Base-by-base conservation (phyloP, 192 early-diverging fungal genomes). In the Entrophospora sp. region DNA sequence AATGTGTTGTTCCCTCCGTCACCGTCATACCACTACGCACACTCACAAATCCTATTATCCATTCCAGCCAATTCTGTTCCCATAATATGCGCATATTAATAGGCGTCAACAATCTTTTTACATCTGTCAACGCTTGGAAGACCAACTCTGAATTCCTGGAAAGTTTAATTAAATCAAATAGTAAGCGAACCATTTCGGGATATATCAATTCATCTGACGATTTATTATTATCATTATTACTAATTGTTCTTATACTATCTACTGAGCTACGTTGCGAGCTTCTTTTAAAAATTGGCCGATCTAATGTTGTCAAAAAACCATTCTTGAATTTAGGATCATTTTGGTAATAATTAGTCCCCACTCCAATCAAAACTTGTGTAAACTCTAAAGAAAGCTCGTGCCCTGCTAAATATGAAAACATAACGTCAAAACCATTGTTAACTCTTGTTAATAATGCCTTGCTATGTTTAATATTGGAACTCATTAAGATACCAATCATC, bases 181-280 rank as follows among this genome's bases (percentile, higher is more conserved):
- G 65, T 14, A 75, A 46, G 10, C 66, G 38, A 28, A 75, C 69
- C 51, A 67, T 71, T 24, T 65, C 71, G 14, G 74, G 67, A 45
- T 75, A 75, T 7, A 68, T 71, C 9, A 75, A 65, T 35, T 75
- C 74, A n/a, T 75, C 74, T 28, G 70, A n/a, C n/a, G n/a, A n/a
- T n/a, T n/a, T n/a, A n/a, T n/a, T n/a, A n/a, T n/a, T n/a, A n/a
- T n/a, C 69, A 34, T 66, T 51, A 58, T 75, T 75, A 37, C 63
- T 67, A 3, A 52, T 63, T 14, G 67, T 64, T 46, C 45, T 22
- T 1, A 46, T 46, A 20, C 25, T 71, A 32, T 51, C 58, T 28
- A 24, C 53, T 30, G 69, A 27, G 46, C 27, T 20, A 22, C 34
- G 18, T 24, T 20, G 27, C 1, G 42, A 37, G 6, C 56, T 30